A percentile compares a stretch with the other conserved stretches of the same genome.
Conservation (phyloP, 495 filamentous ascomycete species). For the Symbiotaphrina buchneri region DNA sequence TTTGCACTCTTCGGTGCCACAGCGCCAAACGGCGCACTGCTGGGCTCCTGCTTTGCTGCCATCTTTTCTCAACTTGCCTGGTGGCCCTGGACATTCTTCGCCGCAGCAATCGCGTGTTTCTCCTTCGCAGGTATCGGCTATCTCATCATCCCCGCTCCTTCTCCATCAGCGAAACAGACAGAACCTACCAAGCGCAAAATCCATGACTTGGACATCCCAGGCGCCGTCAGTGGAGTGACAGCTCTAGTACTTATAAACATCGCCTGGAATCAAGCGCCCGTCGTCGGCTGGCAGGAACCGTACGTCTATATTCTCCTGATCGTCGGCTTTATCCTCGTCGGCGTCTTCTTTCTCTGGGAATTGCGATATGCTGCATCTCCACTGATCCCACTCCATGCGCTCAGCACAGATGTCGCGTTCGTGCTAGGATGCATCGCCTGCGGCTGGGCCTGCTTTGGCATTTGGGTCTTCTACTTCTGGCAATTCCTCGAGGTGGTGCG, state of each 20-base stretch:
- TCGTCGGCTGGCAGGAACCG: slow-evolving; percentile 30
- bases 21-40: slow-evolving; percentile 28
- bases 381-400: slow-evolving; percentile 25
- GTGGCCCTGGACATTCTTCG: slow-evolving; percentile 51
- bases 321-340: slow-evolving; percentile 25
- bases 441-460: slow-evolving; percentile 40
- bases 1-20: slow-evolving; percentile 40
- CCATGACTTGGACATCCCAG: slow-evolving; percentile 23
- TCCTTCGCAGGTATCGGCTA: slow-evolving; percentile 17
- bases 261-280: slow-evolving; percentile 35
- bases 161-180: slow-evolving; percentile 7
- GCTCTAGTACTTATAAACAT: slow-evolving; percentile 36
- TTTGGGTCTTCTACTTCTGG: slow-evolving; percentile 33
- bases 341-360: slow-evolving; percentile 28
- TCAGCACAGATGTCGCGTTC: slow-evolving; percentile 25
- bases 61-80: slow-evolving; percentile 28
- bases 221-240: slow-evolving; percentile 24
- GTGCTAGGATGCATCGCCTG: slow-evolving; percentile 27
- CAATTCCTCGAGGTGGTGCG: slow-evolving; percentile 28
- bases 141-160: slow-evolving; percentile 23
- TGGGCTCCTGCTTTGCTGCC: slow-evolving; percentile 24
- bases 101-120: slow-evolving; percentile 21
- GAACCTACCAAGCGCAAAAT: too few relatives aligned
- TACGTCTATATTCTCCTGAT: slow-evolving; percentile 32
- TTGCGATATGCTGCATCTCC: slow-evolving; percentile 20